These are phyloP conservation scores for Zymoseptoria tritici DNA, from an alignment of 2,329 filamentous ascomycete genomes.

Conservation along the genomic window DNA sequence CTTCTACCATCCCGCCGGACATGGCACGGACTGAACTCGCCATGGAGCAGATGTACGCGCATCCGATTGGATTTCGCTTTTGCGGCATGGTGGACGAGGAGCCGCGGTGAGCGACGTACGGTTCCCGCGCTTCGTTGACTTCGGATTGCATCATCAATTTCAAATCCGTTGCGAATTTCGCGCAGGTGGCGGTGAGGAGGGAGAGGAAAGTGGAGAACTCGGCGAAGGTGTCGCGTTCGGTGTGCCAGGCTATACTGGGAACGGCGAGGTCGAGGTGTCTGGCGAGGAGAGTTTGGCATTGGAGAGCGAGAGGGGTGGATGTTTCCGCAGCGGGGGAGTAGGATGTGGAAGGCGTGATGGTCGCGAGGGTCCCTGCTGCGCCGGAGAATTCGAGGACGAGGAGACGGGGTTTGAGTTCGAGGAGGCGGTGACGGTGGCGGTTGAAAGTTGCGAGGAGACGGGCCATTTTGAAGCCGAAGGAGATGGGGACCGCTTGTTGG, in stretches of 20 bases:
- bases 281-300: constrained; percentile 21
- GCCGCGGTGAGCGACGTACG: constrained; percentile 46
- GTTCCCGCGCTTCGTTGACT: constrained; percentile 23
- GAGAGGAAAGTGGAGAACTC: constrained; percentile 21
- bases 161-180: constrained; percentile 26
- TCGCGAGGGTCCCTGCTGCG: constrained; percentile 26
- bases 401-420: constrained; percentile 18
- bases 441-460: constrained; percentile 23
- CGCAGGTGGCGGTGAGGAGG: constrained; percentile 23
- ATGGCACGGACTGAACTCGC: constrained; percentile 19
- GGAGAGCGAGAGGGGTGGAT: constrained; percentile 12
- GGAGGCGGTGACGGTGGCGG: constrained; percentile 20
- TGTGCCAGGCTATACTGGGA: constrained; percentile 26
- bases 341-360: constrained; percentile 16
- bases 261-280: constrained; percentile 17
- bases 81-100: constrained; percentile 51
- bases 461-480: constrained; percentile 27
- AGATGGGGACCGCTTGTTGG: constrained; percentile 26
- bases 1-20: constrained; percentile 17
- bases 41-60: constrained; percentile 23
- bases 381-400: constrained; percentile 23
- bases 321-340: constrained; percentile 1
- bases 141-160: constrained; percentile 27
- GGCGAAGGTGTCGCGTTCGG: constrained; percentile 25
- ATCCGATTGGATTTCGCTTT: constrained; percentile 25